Evolutionary conservation across 805 yeast genomes (phyloP), one percentile per base, ranked within the genome.

Genomic region (Metschnikowia santaceciliae): DNA sequence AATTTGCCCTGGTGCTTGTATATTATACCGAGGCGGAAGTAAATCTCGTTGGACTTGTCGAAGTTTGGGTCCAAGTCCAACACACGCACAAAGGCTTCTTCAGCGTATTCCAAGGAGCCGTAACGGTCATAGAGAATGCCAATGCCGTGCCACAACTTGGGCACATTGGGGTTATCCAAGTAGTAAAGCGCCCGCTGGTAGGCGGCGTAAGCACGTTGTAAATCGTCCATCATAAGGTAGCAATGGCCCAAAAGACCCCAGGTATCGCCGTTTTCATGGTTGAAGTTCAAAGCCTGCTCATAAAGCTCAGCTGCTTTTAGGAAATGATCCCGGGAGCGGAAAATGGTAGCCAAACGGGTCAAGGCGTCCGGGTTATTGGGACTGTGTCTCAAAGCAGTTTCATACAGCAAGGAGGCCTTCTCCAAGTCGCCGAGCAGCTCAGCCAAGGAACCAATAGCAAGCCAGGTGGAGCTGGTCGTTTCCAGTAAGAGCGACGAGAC

Each of bases 241-340:
- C 99, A 94, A 71, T 94, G 98, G 48, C 99, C 96, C 61, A 91
- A 74, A 14, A 92, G 79, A 0, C 98, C 97, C 98, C 99, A 94
- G 35, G 95, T 89, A 61, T 92, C 98, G 52, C 97, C 97, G 60
- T 90, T 84, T 64, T 88, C 92, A 19, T 90, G 92, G 61, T 85
- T 83, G 48, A 87, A 78, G 49, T 86, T 80, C 50, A 94, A 71
- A 5, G 96, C 95, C 59, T 90, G 80, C 68, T 92, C 95, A 70
- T 90, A 92, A 55, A 90, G 79, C 66, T 94, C 98, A 13, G 96
- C 95, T 14, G 98, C 98, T 66, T 90, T 89, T 58, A 89, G 87
- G 62, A 90, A 94, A 67, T 88, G 88, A 66, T 92, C 97, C 54
- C 91, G 77, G 17, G 91, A 83, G 49, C 97, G 82, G 69, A 90